phyloP scores from a whole-genome alignment of 768 basidiomycete species.

The Asterophora parasitica region DNA sequence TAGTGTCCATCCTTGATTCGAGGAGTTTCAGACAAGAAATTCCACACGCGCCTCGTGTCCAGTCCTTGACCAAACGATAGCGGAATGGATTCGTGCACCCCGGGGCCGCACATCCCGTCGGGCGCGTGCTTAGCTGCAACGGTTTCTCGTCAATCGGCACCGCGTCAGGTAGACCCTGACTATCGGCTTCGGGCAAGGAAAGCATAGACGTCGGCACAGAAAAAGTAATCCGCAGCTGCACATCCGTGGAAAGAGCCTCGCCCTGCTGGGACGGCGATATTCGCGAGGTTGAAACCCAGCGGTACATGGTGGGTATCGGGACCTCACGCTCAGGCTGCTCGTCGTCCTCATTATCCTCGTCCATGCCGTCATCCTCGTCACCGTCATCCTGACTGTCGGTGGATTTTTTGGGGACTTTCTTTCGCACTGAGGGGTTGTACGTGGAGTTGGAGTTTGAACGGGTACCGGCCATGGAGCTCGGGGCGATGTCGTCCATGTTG shows the following conservation, averaged over 20 bases:
- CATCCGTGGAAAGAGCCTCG: not conserved
- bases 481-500: slow-evolving; percentile 18
- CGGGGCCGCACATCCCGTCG: slow-evolving; percentile 45
- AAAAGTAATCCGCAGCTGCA: slow-evolving; percentile 44
- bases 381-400: slow-evolving; percentile 27
- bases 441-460: slow-evolving; percentile 20
- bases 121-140: slow-evolving; percentile 1
- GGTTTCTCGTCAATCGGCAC: slow-evolving; percentile 8
- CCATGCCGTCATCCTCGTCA: slow-evolving; percentile 37
- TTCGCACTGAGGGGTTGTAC: slow-evolving; percentile 9
- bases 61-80: slow-evolving; percentile 63
- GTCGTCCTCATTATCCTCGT: slow-evolving; percentile 32
- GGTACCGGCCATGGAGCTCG: slow-evolving; percentile 21
- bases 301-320: slow-evolving; percentile 52
- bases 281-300: slow-evolving; percentile 65
- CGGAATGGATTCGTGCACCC: slow-evolving; percentile 55
- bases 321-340: slow-evolving; percentile 25
- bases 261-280: slow-evolving; percentile 5
- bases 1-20: slow-evolving; percentile 25
- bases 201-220: slow-evolving; percentile 40
- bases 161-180: slow-evolving; percentile 8
- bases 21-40: slow-evolving; percentile 58
- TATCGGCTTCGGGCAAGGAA: not conserved
- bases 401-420: slow-evolving; percentile 9
- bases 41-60: slow-evolving; percentile 61